These are phyloP conservation scores for Ophiostoma montium DNA, from an alignment of 2,329 filamentous ascomycete genomes.

Conservation along the genomic window DNA sequence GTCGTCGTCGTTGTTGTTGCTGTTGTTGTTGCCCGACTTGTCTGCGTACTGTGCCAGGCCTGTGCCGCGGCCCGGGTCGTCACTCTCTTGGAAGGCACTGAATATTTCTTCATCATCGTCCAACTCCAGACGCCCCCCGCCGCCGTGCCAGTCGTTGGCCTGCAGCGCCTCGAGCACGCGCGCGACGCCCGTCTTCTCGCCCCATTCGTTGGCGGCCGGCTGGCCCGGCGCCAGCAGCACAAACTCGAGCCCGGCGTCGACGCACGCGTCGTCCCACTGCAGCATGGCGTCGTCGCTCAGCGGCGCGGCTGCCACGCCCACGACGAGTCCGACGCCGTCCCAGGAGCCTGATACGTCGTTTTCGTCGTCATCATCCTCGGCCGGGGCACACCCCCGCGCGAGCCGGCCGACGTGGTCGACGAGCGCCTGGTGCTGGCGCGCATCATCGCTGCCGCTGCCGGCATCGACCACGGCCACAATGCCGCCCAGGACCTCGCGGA, in stretches of 20 bases:
- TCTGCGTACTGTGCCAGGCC: constrained; percentile 18
- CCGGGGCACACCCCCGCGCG: constrained; percentile 30
- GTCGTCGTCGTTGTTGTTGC: constrained; percentile 8
- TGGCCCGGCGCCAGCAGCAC: constrained; percentile 32
- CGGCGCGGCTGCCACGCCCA: constrained; percentile 34
- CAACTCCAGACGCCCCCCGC: constrained; percentile 5
- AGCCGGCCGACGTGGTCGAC: constrained; percentile 40
- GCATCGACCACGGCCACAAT: constrained; percentile 37
- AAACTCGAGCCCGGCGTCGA: constrained; percentile 46
- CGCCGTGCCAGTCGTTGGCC: constrained; percentile 46
- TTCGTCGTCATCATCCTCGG: constrained; percentile 37
- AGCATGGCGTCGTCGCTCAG: constrained; percentile 27
- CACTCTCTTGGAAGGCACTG: constrained; percentile 8
- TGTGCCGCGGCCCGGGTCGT: constrained; percentile 13
- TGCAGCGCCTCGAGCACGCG: constrained; percentile 48
- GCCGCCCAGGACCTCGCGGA: constrained; percentile 45
- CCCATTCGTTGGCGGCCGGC: constrained; percentile 39
- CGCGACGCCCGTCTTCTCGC: constrained; percentile 28
- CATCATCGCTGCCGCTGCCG: neutral
- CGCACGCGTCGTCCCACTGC: constrained; percentile 47
- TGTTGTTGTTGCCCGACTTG: constrained; percentile 15
- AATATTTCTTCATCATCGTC: constrained; percentile 14
- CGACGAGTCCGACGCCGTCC: constrained; percentile 48
- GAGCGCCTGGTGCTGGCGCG: constrained; percentile 17
- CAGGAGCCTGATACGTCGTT: constrained; percentile 22